Evolutionary conservation across 2,329 filamentous ascomycete genomes (phyloP).

Genomic region (Fusarium sublunatum): DNA sequence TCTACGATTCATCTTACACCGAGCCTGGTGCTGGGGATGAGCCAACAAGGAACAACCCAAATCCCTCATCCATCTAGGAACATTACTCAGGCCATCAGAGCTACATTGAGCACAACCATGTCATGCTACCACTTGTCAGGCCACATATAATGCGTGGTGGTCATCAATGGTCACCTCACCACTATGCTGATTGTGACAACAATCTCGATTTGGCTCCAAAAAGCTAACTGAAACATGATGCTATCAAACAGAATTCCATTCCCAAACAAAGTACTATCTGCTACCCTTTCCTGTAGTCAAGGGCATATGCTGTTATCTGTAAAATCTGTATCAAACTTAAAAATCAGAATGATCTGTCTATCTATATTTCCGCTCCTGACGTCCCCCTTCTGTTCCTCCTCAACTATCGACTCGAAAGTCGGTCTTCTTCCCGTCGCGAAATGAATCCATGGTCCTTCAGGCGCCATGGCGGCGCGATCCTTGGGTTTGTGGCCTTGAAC

Average conservation of each 20-base stretch:
- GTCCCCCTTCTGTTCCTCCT: slow-evolving; percentile 18
- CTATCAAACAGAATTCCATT: slow-evolving; percentile 28
- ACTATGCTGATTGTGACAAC: background rate
- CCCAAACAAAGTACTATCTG: slow-evolving; percentile 41
- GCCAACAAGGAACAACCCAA: background rate
- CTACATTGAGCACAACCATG: slow-evolving; percentile 2
- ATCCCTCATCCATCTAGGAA: background rate
- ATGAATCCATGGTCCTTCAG: slow-evolving; percentile 30
- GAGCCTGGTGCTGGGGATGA: background rate
- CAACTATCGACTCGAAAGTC: slow-evolving; percentile 30
- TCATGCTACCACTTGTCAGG: background rate
- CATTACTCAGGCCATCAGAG: background rate
- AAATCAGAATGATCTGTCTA: slow-evolving; percentile 32
- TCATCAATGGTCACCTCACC: too few relatives aligned
- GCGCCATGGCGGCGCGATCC: slow-evolving; percentile 32
- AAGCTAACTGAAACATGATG: slow-evolving; percentile 2
- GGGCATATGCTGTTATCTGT: slow-evolving; percentile 34
- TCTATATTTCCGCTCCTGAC: slow-evolving; percentile 15
- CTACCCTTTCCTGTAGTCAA: slow-evolving; percentile 46
- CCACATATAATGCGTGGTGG: background rate
- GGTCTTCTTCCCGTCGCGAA: slow-evolving; percentile 21
- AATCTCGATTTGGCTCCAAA: slow-evolving; percentile 11
- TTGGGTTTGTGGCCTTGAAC: slow-evolving; percentile 28
- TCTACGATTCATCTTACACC: slow-evolving; percentile 1
- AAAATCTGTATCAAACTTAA: slow-evolving; percentile 31